Base-by-base conservation (phyloP, 139 green algal genomes). In the Chlorella sp. region DNA sequence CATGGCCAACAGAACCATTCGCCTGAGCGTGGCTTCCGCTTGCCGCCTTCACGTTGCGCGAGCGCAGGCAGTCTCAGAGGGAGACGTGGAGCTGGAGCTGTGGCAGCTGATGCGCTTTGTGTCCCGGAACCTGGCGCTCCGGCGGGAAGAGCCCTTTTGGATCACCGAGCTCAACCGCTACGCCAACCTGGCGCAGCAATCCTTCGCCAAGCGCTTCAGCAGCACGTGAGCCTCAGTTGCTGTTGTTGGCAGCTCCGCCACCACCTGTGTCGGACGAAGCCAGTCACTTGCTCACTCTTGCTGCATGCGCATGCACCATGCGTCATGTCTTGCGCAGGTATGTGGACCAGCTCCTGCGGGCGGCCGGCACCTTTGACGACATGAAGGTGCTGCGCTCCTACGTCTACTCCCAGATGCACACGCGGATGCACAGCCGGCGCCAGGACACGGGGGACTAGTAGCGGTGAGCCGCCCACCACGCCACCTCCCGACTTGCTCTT, bases 71-170 rank as follows among this genome's bases (percentile, higher is more conserved):
- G 63, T 50, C 14, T 5, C 63, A 31, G 63, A 35, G 2, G 27
- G 63, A 30, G 32, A 69, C 2, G 31, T 35, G 31, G 63, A 69
- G 63, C 63, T 69, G 63, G 32, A 69, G 63, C 5, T 35, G 20
- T 69, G 63, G 63, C 63, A 69, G 32, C 63, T 69, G 32, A 35
- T 69, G 33, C 63, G 55, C 55, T 64, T 64, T 30, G 22, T 64
- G 20, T 10, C 24, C 22, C 4, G 4, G 55, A 10, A 64, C 22
- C 24, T 64, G 55, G 22, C 20, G 55, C 20, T 4, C 17, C 49
- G 32, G 5, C 63, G 33, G 2, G 63, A 50, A 2, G 63, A 69
- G 6, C 27, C 31, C 4, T 27, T 35, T 2, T 69, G 63, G 63
- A 26, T 3, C 31, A 14, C 31, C 3, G 63, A 69, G 20, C 33